Evolutionary conservation across 345 rosid species (phyloP).

Genomic region (Syzygium jambos): DNA sequence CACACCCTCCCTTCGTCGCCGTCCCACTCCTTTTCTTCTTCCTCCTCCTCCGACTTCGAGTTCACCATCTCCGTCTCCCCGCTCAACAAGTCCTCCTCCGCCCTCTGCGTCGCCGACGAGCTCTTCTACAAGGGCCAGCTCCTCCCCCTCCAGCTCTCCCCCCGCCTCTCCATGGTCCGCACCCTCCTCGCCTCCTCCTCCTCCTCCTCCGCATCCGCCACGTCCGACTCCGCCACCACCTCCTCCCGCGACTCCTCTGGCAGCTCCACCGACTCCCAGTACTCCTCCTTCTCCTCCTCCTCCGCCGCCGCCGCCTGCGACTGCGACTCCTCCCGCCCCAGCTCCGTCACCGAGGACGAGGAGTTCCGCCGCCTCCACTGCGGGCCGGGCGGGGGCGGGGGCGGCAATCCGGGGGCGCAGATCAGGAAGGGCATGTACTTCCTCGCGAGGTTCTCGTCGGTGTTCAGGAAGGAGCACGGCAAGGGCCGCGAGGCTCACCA

Average conservation of each 20-base stretch:
- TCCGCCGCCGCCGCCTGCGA: slow-evolving; percentile 32
- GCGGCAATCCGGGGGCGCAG: slow-evolving; percentile 1
- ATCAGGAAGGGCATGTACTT: slow-evolving; percentile 48
- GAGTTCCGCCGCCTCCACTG: slow-evolving; percentile 30
- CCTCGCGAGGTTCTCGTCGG: slow-evolving; percentile 72
- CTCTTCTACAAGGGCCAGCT: slow-evolving; percentile 98
- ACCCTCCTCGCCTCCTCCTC: slow-evolving; percentile 71
- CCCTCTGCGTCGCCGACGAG: slow-evolving; percentile 88
- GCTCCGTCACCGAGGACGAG: slow-evolving; percentile 74
- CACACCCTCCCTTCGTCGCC: slow-evolving; percentile 67
- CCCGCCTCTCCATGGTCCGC: slow-evolving; percentile 92
- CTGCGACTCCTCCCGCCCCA: slow-evolving; percentile 78
- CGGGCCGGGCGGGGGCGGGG: neutral
- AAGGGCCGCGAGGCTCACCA: slow-evolving; percentile 1
- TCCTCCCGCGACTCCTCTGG: slow-evolving; percentile 90
- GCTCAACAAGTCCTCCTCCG: slow-evolving; percentile 45
- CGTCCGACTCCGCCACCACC: slow-evolving; percentile 55
- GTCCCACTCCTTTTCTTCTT: slow-evolving; percentile 61
- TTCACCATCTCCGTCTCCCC: slow-evolving; percentile 78
- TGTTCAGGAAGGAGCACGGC: slow-evolving; percentile 61
- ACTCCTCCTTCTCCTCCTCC: slow-evolving; percentile 54
- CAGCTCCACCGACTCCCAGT: slow-evolving; percentile 53
- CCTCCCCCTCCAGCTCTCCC: slow-evolving; percentile 86
- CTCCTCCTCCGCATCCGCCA: slow-evolving; percentile 39
- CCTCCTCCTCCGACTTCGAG: slow-evolving; percentile 87